Evolutionary conservation across 2,329 filamentous ascomycete species (phyloP).

Genomic region (Moelleriella libera): DNA sequence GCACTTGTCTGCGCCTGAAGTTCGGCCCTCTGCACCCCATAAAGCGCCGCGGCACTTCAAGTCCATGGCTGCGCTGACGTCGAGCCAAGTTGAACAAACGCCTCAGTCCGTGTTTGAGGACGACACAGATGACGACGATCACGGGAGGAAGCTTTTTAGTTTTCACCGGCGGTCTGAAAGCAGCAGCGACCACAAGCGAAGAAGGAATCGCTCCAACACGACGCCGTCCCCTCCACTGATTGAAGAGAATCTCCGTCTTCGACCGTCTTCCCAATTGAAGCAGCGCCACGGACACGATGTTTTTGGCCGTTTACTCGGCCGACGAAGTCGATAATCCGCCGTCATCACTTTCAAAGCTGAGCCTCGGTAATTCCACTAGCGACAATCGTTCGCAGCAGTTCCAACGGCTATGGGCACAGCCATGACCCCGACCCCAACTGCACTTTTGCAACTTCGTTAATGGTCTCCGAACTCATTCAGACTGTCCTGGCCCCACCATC

Average conservation of each 20-base stretch:
- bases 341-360: background rate
- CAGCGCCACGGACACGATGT: constrained; percentile 19
- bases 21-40: constrained; percentile 3
- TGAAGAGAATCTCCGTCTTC: background rate
- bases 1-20: constrained; percentile 7
- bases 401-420: too few relatives aligned
- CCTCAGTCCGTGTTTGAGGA: constrained; percentile 32
- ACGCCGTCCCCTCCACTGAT: background rate
- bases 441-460: too few relatives aligned
- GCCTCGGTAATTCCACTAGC: background rate
- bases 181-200: constrained; percentile 17
- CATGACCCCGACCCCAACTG: too few relatives aligned
- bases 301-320: constrained; percentile 22
- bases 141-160: constrained; percentile 20
- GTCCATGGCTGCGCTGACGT: constrained; percentile 10
- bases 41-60: constrained; percentile 12
- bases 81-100: constrained; percentile 11
- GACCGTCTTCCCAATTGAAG: constrained; percentile 1
- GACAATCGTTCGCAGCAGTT: too few relatives aligned
- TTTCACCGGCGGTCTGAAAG: constrained; percentile 24
- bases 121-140: constrained; percentile 22
- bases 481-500: too few relatives aligned
- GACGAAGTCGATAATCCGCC: constrained; percentile 11
- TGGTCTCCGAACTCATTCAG: too few relatives aligned
- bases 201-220: constrained; percentile 1